Base-by-base conservation (phyloP, 1,284 basidiomycete species). In the Apiotrichum domesticum region DNA sequence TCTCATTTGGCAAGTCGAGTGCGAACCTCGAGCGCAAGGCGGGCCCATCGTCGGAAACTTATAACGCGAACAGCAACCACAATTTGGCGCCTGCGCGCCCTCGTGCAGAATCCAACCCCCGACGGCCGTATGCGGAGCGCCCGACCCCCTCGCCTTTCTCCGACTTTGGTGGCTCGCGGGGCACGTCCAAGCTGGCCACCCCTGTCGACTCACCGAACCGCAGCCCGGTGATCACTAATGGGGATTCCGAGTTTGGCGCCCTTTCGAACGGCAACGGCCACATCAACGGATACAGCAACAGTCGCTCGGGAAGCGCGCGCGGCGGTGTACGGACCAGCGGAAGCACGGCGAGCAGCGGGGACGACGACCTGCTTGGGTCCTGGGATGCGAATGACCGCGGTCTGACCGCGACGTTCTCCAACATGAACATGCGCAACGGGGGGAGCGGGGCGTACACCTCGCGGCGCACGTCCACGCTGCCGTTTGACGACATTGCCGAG, bases 371-470 rank as follows among this genome's bases (percentile, higher is more conserved):
- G 48, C 55, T 74, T 13, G 69, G 70, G 11, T 61, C 57, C 6
- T 73, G 69, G 72, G 65, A 66, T 14, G 55, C 64, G 1, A 62
- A 69, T 39, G 66, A 63, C 6, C 63, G 63, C 8, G 68, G 65
- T 6, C 57, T 77, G 11, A 68, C 70, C 0, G 61, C 70, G 4
- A 61, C 61, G 7, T 73, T 75, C 52, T 54, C 52, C 13, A 49
- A 54, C 9, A 33, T 68, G 29, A 48, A 48, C 52, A 47, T 43
- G 35, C 37, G 35, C 48, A 51, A 44, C 57, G 55, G 42, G 51
- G 47, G 35, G 13, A 47, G 33, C 2, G 41, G 34, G 37, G 48
- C 43, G 56, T 55, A 44, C 47, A 49, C 35, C 14, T 45, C 46
- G 2, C 52, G 53, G 8, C 48, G 42, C 43, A 46, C 21, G 33